Evolutionary conservation across 495 filamentous ascomycete genomes (phyloP), one percentile per base, ranked within the genome.

Genomic region (Xylaria venustula): DNA sequence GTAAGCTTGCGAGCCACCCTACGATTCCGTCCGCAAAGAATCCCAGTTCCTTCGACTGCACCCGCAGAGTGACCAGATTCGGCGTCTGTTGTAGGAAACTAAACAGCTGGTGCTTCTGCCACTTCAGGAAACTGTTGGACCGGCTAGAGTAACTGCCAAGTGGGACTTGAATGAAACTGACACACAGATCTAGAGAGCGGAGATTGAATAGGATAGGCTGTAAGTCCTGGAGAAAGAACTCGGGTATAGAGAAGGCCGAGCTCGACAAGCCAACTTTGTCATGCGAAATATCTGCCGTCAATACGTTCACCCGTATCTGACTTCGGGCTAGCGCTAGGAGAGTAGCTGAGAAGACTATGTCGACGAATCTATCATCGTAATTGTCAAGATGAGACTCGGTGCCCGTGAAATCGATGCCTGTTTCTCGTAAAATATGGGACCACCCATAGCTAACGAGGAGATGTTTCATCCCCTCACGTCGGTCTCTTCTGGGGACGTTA

Each of bases 41-140:
- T 12, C 67, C 61, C 0, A 47, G 17, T 2, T 62, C 61, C 48
- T 58, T 64, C 0, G 64, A 62, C 37, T 25, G 25, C 2, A 69
- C 52, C 8, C 67, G 50, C 26, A 69, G 61, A n/a, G 42, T 50
- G 7, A 47, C 44, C 1, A 69, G 55, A 47, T 69, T 69, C 1
- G 67, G 64, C 20, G 64, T 69, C 6, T 54, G 32, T 25, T 66
- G 61, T 28, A 69, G 61, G 7, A 69, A 48, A n/a, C 49, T 42
- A 32, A 66, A 69, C 2, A 69, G 17, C 17, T 64, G 66, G 32
- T 69, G 67, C 6, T 45, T 58, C 34, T 69, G 61, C 67, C 67
- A 69, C 22, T 4, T 55, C 8, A 66, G 15, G 42, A 69, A 69
- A 15, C 37, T 64, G 0, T 40, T 37, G 3, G 61, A 66, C 1